phyloP scores from a whole-genome alignment of 176 grass and related monocot genomes.

The Otatea glauca region DNA sequence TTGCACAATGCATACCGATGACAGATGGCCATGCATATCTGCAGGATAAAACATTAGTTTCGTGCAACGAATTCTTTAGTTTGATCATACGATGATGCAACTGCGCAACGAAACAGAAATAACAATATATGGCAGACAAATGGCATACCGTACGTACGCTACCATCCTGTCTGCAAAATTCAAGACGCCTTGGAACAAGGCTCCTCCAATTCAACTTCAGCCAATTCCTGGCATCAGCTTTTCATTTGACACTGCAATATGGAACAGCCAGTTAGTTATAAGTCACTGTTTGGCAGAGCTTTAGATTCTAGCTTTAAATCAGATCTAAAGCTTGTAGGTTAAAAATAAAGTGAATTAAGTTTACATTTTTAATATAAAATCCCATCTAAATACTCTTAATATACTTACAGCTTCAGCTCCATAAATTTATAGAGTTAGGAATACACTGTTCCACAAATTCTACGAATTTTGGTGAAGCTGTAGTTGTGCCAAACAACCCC shows the following conservation, averaged over 20 bases:
- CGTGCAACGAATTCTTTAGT: not conserved
- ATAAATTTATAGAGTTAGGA: too few species aligned
- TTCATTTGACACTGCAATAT: conserved; percentile 2
- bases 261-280: not conserved
- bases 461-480: too few species aligned
- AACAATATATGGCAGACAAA: not conserved
- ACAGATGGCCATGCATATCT: not conserved
- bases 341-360: too few species aligned
- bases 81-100: not conserved
- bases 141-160: not conserved
- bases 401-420: too few species aligned
- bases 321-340: too few species aligned
- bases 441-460: too few species aligned
- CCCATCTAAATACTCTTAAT: too few species aligned
- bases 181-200: not conserved
- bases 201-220: not conserved
- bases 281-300: too few species aligned
- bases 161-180: not conserved
- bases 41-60: conserved; percentile 22
- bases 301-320: too few species aligned
- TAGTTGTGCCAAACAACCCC: too few species aligned
- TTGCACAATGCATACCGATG: not conserved
- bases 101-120: not conserved
- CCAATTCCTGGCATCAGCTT: not conserved
- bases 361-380: too few species aligned